Percentiles rank a stretch among this genome's conserved stretches.
Conservation (phyloP, 148 eudicot species). For the Cornus florida region DNA sequence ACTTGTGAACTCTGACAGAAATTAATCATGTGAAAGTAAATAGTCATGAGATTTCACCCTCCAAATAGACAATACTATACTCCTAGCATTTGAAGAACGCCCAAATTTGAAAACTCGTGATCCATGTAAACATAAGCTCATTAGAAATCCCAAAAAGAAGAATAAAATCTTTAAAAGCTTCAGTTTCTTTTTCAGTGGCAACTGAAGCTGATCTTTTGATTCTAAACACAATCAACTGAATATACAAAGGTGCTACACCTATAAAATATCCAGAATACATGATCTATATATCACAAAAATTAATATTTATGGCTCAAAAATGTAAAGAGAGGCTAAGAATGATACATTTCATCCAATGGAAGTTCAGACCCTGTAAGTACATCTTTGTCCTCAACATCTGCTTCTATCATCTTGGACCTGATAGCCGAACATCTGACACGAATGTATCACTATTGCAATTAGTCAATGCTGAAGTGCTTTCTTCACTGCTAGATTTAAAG, state of each 20-base stretch:
- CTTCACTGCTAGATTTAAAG: slow-evolving; percentile 17
- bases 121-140: neutral
- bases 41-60: neutral
- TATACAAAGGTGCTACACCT: neutral
- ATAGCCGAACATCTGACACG: slow-evolving; percentile 18
- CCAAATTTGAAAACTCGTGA: neutral
- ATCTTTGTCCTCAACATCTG: neutral
- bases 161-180: neutral
- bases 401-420: slow-evolving; percentile 25
- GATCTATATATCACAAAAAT: neutral
- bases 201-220: neutral
- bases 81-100: neutral
- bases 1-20: neutral
- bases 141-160: neutral
- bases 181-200: neutral
- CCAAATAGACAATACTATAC: too few relatives aligned
- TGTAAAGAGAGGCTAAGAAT: neutral
- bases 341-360: neutral
- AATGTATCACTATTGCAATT: neutral
- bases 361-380: neutral
- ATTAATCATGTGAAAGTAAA: neutral
- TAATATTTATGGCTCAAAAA: neutral
- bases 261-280: too few relatives aligned
- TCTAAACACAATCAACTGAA: neutral
- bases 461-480: neutral